Conservation (phyloP, 2,329 filamentous ascomycete species). For the Rhynchosporium graminicola region DNA sequence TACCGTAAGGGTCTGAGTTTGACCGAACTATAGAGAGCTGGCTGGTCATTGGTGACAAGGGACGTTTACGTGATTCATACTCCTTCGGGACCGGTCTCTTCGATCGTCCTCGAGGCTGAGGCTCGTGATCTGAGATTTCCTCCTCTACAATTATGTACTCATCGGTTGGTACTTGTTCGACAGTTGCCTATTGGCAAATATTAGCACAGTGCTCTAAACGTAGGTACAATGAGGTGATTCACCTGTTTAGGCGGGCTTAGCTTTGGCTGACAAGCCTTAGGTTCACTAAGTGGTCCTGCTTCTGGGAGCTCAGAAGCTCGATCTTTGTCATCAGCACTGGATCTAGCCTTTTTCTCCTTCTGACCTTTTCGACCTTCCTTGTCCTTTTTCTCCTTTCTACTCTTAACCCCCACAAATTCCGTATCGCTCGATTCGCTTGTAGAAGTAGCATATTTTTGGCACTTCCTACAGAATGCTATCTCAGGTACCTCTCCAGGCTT, state of each 20-base stretch:
- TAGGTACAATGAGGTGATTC: not conserved
- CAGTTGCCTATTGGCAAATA: not conserved
- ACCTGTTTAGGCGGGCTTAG: conserved; percentile 18
- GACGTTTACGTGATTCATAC: not conserved
- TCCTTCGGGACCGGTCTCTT: not conserved
- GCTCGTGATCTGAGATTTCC: conserved; percentile 20
- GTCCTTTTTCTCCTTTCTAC: conserved; percentile 23
- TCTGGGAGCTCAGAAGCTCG: conserved; percentile 5
- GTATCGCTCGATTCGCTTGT: conserved; percentile 26
- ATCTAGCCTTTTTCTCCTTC: conserved; percentile 19
- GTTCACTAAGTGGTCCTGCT: conserved; percentile 3
- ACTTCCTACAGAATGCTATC: conserved; percentile 43
- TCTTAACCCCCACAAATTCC: conserved; percentile 16
- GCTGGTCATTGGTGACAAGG: not conserved
- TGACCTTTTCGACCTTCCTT: conserved; percentile 6
- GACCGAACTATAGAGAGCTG: not conserved
- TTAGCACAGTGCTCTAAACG: not conserved
- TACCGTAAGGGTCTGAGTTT: not conserved
- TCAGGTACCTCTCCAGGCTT: conserved; percentile 39
- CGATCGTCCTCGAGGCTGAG: conserved; percentile 18
- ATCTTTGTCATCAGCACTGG: conserved; percentile 8
- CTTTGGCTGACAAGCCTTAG: conserved; percentile 1
- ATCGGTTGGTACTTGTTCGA: conserved; percentile 7
- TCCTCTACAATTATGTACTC: conserved; percentile 26
- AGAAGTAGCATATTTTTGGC: conserved; percentile 39